Evolutionary conservation across 1,139 yeast species (phyloP).

Genomic region (Geotrichum bryndzae): DNA sequence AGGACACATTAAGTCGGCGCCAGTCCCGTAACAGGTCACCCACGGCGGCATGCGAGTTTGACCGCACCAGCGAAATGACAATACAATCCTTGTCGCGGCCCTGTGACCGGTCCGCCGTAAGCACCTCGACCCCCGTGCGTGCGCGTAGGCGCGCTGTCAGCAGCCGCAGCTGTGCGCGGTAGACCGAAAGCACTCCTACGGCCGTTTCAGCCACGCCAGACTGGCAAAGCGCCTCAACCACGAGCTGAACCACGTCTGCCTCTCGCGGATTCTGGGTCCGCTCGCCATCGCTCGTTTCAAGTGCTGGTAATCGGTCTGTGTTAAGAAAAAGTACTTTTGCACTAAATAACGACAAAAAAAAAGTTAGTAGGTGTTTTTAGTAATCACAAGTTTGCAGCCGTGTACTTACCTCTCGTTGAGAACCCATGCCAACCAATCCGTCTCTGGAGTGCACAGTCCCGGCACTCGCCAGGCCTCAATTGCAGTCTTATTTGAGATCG

Average conservation of each 20-base stretch:
- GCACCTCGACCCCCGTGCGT: conserved; percentile 29
- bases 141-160: conserved; percentile 43
- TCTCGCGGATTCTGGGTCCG: conserved; percentile 69
- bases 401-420: conserved; percentile 40
- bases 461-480: conserved; percentile 16
- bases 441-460: conserved; percentile 1
- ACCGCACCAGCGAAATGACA: conserved; percentile 77
- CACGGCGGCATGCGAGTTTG: conserved; percentile 59
- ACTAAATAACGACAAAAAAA: background rate
- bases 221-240: conserved; percentile 51
- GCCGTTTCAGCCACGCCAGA: conserved; percentile 56
- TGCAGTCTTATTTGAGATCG: conserved; percentile 39
- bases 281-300: conserved; percentile 56
- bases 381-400: too few relatives aligned
- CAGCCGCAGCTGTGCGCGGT: conserved; percentile 69
- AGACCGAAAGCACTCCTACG: conserved; percentile 85
- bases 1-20: conserved; percentile 89
- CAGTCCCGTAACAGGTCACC: conserved; percentile 83
- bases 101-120: conserved; percentile 94
- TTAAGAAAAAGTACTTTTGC: conserved; percentile 65
- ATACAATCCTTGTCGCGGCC: conserved; percentile 93
- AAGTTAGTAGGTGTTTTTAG: background rate
- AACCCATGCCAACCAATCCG: conserved; percentile 44
- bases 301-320: conserved; percentile 58
- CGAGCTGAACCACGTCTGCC: conserved; percentile 55